Base-by-base conservation (phyloP, 495 filamentous ascomycete genomes). In the Tuber umbilicatum region DNA sequence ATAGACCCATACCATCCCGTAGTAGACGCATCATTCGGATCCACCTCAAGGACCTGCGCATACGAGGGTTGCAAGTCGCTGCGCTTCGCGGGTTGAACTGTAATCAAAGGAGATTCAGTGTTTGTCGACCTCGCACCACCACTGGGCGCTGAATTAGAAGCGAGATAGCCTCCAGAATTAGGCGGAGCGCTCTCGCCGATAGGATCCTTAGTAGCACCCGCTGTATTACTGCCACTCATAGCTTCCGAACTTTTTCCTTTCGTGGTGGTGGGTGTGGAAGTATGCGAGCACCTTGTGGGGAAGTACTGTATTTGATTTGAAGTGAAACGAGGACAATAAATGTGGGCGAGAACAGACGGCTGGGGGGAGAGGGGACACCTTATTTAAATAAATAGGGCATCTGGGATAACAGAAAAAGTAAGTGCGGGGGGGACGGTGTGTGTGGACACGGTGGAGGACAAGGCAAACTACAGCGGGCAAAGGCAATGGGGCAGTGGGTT, bases 1-100 rank as follows among this genome's bases (percentile, higher is more conserved):
- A 97, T 90, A 80, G 86, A 84, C 27, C 93, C 93, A 83, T 97
- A 98, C 94, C 94, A 97, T 82, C 93, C 92, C 82, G 94, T 90
- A 27, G 88, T 87, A 71, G 88, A 88, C 47, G 88, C 89, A 79
- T 96, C 91, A 17, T 89, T 86, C 31, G 82, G 83, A 60, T 91
- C 89, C 72, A 89, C 89, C 68, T 91, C 84, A 75, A 97, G 87
- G 71, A 86, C 87, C 72, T 90, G 87, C 5, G 95, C 95, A 84
- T 99, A 99, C 79, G 88, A 91, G 41, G 91, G 91, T 84, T 99
- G 95, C 10, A 99, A 86, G 79, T 98, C 95, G 75, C 91, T 91
- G 72, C 89, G 85, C 39, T 89, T 88, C 6, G 94, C 92, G 45
- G 93, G 94, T 80, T 95, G 88, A 47, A 98, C 93, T 17, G 88